These are phyloP conservation scores for Xylaria longipes DNA, from an alignment of 495 filamentous ascomycete genomes.

Conservation along the genomic window DNA sequence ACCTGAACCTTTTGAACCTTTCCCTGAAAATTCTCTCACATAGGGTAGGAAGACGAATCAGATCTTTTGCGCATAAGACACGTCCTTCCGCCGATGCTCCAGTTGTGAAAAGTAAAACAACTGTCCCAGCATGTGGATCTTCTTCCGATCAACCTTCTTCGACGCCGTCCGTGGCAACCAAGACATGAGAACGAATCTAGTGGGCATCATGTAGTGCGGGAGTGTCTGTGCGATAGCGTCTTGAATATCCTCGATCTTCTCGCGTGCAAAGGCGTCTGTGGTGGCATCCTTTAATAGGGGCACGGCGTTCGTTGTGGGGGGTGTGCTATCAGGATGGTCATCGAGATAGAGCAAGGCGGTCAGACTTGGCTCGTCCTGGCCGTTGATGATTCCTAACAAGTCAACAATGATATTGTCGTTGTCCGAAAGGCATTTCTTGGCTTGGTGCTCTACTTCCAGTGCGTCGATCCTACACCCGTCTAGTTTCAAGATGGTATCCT, in stretches of 20 bases:
- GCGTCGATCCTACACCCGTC: slow-evolving; percentile 14
- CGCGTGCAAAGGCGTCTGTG: background rate
- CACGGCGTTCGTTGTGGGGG: background rate
- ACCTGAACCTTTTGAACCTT: background rate
- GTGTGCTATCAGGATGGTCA: slow-evolving; percentile 18
- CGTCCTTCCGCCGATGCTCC: slow-evolving; percentile 18
- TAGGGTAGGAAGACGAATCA: background rate
- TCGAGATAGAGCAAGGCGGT: slow-evolving; percentile 22
- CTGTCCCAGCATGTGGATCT: slow-evolving; percentile 21
- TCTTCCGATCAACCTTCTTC: slow-evolving; percentile 20
- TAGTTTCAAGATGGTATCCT: slow-evolving; percentile 29
- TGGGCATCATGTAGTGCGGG: slow-evolving; percentile 22
- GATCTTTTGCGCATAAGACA: slow-evolving; percentile 20
- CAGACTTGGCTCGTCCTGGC: slow-evolving; percentile 20
- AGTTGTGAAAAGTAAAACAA: slow-evolving; percentile 20
- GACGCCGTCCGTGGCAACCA: slow-evolving; percentile 3
- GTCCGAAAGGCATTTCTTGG: slow-evolving; percentile 19
- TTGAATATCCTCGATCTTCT: slow-evolving; percentile 9
- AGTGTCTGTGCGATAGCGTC: slow-evolving; percentile 16
- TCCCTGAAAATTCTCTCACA: no score
- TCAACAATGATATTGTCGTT: slow-evolving; percentile 19
- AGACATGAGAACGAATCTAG: slow-evolving; percentile 19
- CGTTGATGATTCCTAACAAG: slow-evolving; percentile 15
- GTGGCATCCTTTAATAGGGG: slow-evolving; percentile 18
- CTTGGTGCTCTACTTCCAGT: slow-evolving; percentile 18